Evolutionary conservation across 2,329 filamentous ascomycete species (phyloP).

Genomic region (Aspergillus bombycis): DNA sequence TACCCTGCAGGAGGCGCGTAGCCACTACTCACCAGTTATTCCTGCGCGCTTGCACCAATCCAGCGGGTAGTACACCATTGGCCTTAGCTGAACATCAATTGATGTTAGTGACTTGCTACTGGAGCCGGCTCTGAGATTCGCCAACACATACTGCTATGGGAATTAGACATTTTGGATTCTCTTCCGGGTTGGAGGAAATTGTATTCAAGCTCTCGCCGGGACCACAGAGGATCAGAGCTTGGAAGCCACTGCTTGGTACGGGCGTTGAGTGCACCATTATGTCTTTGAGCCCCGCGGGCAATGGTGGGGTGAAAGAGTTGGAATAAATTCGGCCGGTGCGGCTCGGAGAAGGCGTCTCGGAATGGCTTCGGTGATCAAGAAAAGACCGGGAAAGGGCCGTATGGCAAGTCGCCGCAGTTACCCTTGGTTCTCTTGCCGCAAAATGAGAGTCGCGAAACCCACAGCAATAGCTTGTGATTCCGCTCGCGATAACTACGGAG

Average conservation of each 20-base stretch:
- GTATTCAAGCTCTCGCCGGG: slow-evolving; percentile 52
- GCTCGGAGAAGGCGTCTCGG: not conserved
- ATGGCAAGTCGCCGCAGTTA: not conserved
- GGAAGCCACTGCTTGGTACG: slow-evolving; percentile 39
- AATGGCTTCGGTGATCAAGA: not conserved
- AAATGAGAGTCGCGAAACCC: not conserved
- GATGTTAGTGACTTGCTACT: slow-evolving; percentile 5
- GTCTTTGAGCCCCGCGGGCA: slow-evolving; percentile 11
- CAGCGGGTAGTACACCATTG: slow-evolving; percentile 53
- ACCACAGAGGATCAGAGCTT: slow-evolving; percentile 51
- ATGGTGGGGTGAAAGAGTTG: slow-evolving; percentile 6
- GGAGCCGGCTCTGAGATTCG: slow-evolving; percentile 32
- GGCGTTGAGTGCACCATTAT: slow-evolving; percentile 14
- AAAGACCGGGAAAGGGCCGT: not conserved
- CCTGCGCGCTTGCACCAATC: slow-evolving; percentile 54
- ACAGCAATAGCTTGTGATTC: not conserved
- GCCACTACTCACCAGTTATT: slow-evolving; percentile 45
- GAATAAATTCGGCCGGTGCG: not conserved
- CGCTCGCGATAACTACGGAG: slow-evolving; percentile 3
- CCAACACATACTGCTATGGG: slow-evolving; percentile 36
- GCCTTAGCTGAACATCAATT: slow-evolving; percentile 26
- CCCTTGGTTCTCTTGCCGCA: not conserved
- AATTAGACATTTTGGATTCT: slow-evolving; percentile 50
- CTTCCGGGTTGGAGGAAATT: slow-evolving; percentile 51
- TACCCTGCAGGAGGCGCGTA: not conserved